These are phyloP conservation scores for Skeletonema costatum DNA, from an alignment of 108 stramenopile species.

Conservation along the genomic window DNA sequence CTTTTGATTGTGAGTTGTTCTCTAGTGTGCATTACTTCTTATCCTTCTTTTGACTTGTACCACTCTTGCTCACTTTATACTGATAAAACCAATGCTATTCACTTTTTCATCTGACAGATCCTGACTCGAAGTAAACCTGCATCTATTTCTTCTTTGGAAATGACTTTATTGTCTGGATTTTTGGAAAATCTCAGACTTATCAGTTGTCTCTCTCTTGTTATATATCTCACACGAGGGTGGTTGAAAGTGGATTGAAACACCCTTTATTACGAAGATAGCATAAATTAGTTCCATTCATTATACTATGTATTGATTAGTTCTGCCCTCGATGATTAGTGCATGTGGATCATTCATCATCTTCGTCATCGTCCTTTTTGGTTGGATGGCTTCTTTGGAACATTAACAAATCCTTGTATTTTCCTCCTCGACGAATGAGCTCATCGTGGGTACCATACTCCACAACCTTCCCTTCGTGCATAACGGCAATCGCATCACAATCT, in stretches of 20 bases:
- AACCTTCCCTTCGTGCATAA: slow-evolving; percentile 57
- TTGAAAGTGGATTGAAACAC: not conserved
- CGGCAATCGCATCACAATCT: slow-evolving; percentile 61
- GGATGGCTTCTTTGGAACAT: not conserved
- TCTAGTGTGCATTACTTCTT: not conserved
- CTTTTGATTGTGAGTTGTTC: slow-evolving; percentile 69
- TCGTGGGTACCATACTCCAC: slow-evolving; percentile 73
- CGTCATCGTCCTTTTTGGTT: not conserved
- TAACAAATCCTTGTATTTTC: not conserved
- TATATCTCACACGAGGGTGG: not conserved
- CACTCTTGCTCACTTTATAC: not conserved
- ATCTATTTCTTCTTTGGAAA: not conserved
- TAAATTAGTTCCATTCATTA: not conserved
- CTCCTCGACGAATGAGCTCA: not conserved
- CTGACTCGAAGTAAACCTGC: not conserved
- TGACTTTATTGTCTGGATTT: not conserved
- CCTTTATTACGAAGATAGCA: not conserved
- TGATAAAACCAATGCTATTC: not conserved
- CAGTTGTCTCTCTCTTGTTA: not conserved
- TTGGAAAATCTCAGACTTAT: not conserved
- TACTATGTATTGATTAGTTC: not conserved
- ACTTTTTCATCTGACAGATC: not conserved
- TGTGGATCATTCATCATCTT: not conserved
- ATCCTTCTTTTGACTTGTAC: not conserved
- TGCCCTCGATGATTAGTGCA: not conserved